These are phyloP conservation scores for Ophiostoma ulmi DNA, from an alignment of 2,329 filamentous ascomycete genomes.

Conservation along the genomic window DNA sequence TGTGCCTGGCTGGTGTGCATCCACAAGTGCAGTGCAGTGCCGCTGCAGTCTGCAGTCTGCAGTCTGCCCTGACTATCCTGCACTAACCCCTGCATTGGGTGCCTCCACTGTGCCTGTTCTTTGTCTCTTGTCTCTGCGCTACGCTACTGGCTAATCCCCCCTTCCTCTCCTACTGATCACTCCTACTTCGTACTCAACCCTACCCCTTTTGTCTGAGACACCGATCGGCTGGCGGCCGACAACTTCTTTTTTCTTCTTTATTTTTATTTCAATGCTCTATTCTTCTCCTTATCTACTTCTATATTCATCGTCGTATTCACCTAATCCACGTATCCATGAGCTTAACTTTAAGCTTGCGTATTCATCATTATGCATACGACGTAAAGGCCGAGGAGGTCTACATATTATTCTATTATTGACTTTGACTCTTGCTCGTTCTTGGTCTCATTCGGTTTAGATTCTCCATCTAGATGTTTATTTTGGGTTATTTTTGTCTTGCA, in stretches of 20 bases:
- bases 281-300: not conserved
- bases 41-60: constrained; percentile 15
- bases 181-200: not conserved
- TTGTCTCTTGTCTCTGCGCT: not conserved
- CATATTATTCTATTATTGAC: not conserved
- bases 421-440: not conserved
- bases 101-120: constrained; percentile 10
- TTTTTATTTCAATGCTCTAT: too few relatives aligned
- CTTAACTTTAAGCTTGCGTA: constrained; percentile 15
- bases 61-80: constrained; percentile 11
- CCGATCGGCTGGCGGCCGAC: not conserved
- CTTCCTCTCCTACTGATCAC: not conserved
- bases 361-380: not conserved
- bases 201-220: constrained; percentile 5
- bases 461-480: not conserved
- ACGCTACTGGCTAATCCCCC: too few relatives aligned
- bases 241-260: not conserved
- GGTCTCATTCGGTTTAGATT: too few relatives aligned
- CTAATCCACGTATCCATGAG: constrained; percentile 4
- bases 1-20: constrained; percentile 9
- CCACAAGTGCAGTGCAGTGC: not conserved
- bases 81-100: constrained; percentile 22
- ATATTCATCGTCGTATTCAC: not conserved
- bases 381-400: not conserved
- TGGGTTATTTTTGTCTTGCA: not conserved